These are phyloP conservation scores for Rhododendron ferrugineum DNA, from an alignment of 148 eudicot genomes.

Conservation along the genomic window DNA sequence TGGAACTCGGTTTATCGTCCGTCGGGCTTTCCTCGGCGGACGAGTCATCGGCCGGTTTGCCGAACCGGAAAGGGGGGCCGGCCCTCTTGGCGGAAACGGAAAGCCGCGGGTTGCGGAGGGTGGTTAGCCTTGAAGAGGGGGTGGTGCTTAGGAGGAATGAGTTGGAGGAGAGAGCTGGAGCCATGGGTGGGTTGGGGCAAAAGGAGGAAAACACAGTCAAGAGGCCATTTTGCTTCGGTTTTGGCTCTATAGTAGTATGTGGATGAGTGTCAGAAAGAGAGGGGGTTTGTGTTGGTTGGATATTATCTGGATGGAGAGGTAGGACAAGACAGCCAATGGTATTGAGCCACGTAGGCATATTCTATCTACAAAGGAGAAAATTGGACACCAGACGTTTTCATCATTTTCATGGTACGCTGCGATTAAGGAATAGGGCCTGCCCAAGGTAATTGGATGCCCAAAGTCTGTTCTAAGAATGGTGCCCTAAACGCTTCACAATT, in stretches of 20 bases:
- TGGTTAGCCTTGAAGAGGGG: conserved; percentile 32
- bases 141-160: conserved; percentile 55
- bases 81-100: conserved; percentile 41
- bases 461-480: too few relatives aligned
- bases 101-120: conserved; percentile 25
- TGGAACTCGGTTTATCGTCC: conserved; percentile 9
- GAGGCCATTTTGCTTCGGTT: not conserved
- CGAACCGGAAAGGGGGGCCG: conserved; percentile 21
- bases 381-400: conserved; percentile 27
- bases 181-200: conserved; percentile 31
- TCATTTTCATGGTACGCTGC: not conserved
- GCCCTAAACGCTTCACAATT: too few relatives aligned
- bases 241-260: not conserved
- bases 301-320: conserved; percentile 28
- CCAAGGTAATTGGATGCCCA: too few relatives aligned
- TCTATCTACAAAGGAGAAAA: conserved; percentile 34
- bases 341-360: conserved; percentile 38
- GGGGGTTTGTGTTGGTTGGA: conserved; percentile 14
- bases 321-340: conserved; percentile 28
- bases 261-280: not conserved
- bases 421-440: too few relatives aligned
- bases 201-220: not conserved
- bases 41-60: conserved; percentile 22
- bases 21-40: conserved; percentile 4
- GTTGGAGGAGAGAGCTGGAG: conserved; percentile 53